Evolutionary conservation across 2,329 filamentous ascomycete genomes (phyloP), one percentile per base, ranked within the genome.

Genomic region (Gnomoniopsis sp.): DNA sequence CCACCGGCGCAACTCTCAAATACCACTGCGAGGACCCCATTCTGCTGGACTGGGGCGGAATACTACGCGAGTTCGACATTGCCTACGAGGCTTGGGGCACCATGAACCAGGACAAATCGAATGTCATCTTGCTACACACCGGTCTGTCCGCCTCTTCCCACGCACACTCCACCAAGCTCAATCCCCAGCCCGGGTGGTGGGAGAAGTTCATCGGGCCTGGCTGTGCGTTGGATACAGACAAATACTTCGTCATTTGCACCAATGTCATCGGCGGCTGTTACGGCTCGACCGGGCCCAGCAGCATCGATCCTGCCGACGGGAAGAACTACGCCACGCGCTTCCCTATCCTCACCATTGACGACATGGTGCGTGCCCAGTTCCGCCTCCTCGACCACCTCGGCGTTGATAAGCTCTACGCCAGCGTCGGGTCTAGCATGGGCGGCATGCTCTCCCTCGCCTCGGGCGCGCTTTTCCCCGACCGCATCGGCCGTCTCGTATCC

Each of bases 361-460:
- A 99, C 72, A 99, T 99, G 95, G 95, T 98, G 33, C 86, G 93
- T 56, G 93, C 93, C 6, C 95, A 99, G 72, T 97, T 98, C 76
- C 82, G 90, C 47, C 82, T 99, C 33, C 81, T 99, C 14, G 93
- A 98, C 71, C 74, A 78, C 4, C 78, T 99, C 30, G 87, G 87
- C 6, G 88, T 99, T 49, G 70, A 84, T 23, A 90, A 86, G 68
- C 81, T 99, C 11, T 91, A 96, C 72, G 95, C 95, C 19, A 96
- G 91, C 60, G 93, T 99, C 21, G 95, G 95, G 15, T 91, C 91
- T 6, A 96, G 91, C 73, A 99, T 99, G 95, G 95, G 95, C 55
- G 95, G 95, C 56, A 99, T 99, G 95, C 93, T 96, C 71, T 95
- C 90, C 65, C 82, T 99, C 6, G 93, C 93, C 8, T 90, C 91